phyloP scores from a whole-genome alignment of 352 stramenopile genomes.

The Globisporangium paroecandrum region DNA sequence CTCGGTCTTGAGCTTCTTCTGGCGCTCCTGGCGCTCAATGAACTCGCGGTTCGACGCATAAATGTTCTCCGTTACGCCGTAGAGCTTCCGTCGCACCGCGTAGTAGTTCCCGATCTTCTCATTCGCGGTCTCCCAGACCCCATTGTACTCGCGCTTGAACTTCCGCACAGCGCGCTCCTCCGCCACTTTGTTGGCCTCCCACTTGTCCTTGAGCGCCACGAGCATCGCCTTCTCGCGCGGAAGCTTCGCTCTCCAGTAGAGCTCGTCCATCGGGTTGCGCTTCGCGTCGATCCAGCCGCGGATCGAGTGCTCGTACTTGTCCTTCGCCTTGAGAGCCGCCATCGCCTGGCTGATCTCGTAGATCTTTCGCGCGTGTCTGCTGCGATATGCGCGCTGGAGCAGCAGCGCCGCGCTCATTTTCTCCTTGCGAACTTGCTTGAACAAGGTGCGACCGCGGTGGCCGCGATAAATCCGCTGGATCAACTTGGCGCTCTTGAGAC shows the following conservation, averaged over 20 bases:
- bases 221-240: conserved; percentile 42
- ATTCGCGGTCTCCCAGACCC: conserved; percentile 27
- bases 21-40: conserved; percentile 31
- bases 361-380: conserved; percentile 38
- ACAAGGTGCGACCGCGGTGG: conserved; percentile 27
- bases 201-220: conserved; percentile 41
- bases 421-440: conserved; percentile 22
- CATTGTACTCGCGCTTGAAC: conserved; percentile 28
- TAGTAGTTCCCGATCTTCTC: conserved; percentile 48
- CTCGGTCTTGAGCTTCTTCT: conserved; percentile 27
- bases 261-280: conserved; percentile 66
- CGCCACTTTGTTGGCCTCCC: conserved; percentile 36
- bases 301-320: conserved; percentile 52
- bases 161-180: conserved; percentile 53
- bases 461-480: conserved; percentile 52
- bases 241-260: conserved; percentile 53
- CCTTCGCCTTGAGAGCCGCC: conserved; percentile 49
- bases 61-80: conserved; percentile 67
- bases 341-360: conserved; percentile 57
- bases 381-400: conserved; percentile 48
- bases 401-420: conserved; percentile 34
- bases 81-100: conserved; percentile 42
- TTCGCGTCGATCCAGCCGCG: conserved; percentile 43
- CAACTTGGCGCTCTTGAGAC: conserved; percentile 23
- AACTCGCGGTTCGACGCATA: conserved; percentile 56